phyloP scores from a whole-genome alignment of 257 asterid genomes.

The Solanum neorickii region DNA sequence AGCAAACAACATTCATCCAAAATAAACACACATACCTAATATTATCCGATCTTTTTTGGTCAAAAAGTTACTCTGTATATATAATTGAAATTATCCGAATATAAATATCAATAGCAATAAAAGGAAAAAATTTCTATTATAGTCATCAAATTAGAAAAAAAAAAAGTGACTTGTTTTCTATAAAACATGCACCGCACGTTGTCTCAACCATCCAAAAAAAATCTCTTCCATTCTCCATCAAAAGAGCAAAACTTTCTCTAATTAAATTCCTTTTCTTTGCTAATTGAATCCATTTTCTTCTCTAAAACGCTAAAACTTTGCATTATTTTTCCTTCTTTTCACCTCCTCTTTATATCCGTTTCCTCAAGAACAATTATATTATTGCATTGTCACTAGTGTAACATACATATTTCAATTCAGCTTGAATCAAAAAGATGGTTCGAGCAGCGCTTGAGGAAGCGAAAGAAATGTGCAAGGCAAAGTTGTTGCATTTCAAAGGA shows the following conservation, averaged over 20 bases:
- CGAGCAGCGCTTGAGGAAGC: slow-evolving; percentile 40
- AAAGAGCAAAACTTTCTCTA: neutral
- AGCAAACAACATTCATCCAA: neutral
- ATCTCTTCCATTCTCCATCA: neutral
- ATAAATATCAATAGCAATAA: neutral
- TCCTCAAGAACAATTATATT: neutral
- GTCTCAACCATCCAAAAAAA: slow-evolving; percentile 2
- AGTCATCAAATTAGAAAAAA: neutral
- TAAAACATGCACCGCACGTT: slow-evolving; percentile 28
- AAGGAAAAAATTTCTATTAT: neutral
- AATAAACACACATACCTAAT: neutral
- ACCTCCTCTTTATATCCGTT: neutral
- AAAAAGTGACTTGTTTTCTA: neutral
- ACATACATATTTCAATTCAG: neutral
- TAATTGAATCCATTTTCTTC: neutral
- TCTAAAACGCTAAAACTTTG: neutral
- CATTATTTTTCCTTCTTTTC: neutral
- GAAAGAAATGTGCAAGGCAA: slow-evolving; percentile 1
- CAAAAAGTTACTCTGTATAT: neutral
- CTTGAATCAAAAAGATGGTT: slow-evolving; percentile 26
- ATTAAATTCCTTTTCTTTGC: neutral
- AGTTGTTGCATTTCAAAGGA: slow-evolving; percentile 14
- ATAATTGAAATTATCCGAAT: neutral
- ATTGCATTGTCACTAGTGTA: neutral
- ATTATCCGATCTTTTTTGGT: neutral